Evolutionary conservation across 768 basidiomycete genomes (phyloP).

Genomic region (Auriculariales sp.): DNA sequence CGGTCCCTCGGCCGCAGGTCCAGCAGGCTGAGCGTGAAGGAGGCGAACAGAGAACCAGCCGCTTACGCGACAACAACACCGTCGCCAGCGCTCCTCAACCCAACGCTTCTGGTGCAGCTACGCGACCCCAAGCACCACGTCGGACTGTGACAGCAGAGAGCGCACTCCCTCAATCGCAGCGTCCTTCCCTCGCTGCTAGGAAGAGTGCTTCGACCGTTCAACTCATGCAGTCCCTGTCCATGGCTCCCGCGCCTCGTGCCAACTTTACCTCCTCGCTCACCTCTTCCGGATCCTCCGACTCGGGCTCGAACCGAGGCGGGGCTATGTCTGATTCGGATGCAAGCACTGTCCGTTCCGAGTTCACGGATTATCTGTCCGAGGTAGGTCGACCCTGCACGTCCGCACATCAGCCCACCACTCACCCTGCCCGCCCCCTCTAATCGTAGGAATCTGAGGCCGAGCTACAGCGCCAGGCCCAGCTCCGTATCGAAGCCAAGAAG

Average conservation of each 20-base stretch:
- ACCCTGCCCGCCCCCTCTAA: background rate
- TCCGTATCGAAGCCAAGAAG: constrained; percentile 60
- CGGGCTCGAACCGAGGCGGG: no score
- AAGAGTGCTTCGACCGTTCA: background rate
- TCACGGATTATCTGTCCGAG: constrained; percentile 84
- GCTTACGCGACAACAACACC: background rate
- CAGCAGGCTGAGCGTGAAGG: no score
- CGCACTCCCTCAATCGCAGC: background rate
- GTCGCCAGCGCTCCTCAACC: background rate
- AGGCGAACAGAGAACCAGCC: background rate
- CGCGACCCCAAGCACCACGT: background rate
- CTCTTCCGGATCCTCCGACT: constrained; percentile 7
- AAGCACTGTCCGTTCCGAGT: constrained; percentile 68
- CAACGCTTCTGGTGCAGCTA: background rate
- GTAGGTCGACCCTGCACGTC: background rate
- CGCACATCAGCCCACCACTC: background rate
- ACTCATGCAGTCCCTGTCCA: background rate
- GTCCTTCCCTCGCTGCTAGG: background rate
- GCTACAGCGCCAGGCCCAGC: constrained; percentile 73
- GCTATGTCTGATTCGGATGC: no score
- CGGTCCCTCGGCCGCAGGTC: no score
- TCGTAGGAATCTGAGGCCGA: constrained; percentile 67
- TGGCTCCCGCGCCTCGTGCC: constrained; percentile 1
- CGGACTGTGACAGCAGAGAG: background rate
- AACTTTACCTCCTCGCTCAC: constrained; percentile 6